Evolutionary conservation across 371 early-diverging fungal species (phyloP).

Genomic region (Nematocida homosporus): DNA sequence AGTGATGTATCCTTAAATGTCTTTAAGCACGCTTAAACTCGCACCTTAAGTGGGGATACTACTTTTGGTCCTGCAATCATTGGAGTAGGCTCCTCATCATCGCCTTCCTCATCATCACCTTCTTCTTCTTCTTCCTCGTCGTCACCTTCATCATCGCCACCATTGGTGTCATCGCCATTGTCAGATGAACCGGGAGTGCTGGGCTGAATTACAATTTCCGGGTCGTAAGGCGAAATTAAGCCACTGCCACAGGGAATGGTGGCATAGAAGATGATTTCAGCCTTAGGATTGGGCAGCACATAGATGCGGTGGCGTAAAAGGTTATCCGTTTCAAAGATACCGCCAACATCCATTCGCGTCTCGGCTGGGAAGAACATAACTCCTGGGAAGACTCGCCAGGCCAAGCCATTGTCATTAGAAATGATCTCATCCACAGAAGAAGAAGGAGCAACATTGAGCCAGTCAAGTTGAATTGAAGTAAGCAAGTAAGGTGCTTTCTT

Average conservation of each 20-base stretch:
- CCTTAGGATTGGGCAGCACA: not conserved
- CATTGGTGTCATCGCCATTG: constrained; percentile 11
- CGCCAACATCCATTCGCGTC: constrained; percentile 1
- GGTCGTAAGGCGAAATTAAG: constrained; percentile 32
- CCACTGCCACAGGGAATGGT: constrained; percentile 16
- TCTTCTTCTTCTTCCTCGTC: constrained; percentile 31
- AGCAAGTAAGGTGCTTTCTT: not conserved
- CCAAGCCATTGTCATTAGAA: constrained; percentile 23
- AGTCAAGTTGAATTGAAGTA: not conserved
- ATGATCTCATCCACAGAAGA: constrained; percentile 28
- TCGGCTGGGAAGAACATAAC: not conserved
- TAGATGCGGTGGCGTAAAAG: not conserved
- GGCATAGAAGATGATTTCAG: constrained; percentile 13
- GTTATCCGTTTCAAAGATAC: not conserved
- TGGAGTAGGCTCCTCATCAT: not conserved
- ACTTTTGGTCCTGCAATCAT: not conserved
- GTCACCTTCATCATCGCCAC: constrained; percentile 8
- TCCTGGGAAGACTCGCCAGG: constrained; percentile 31
- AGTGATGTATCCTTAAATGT: no score
- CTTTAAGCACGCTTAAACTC: not conserved
- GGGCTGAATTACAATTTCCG: constrained; percentile 14
- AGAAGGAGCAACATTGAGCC: constrained; percentile 3
- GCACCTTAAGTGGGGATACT: not conserved
- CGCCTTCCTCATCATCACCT: constrained; percentile 12
- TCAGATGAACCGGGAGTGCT: not conserved